Evolutionary conservation across 2,329 filamentous ascomycete species (phyloP), one percentile per base, ranked within the genome.

Genomic region (Pyrenochaeta sp.): DNA sequence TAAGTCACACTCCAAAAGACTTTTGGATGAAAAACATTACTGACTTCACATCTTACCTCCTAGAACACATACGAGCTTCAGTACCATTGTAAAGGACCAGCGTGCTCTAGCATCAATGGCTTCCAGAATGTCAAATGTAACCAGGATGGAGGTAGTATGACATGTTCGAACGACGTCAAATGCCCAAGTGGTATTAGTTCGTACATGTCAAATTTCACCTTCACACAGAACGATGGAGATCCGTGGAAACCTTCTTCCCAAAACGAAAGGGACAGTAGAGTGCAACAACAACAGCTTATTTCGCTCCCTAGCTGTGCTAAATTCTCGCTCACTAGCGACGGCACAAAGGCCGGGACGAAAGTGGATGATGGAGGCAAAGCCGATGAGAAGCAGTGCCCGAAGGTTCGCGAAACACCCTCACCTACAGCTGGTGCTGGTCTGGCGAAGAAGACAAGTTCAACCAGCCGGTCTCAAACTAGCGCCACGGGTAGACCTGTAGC

Each of bases 151-250:
- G 57, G 46, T 12, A 49, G 45, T 14, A 47, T 64, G 14, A 49
- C 48, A 44, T 68, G 66, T 41, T 67, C 62, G 18, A 68, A 63
- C 40, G 40, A 57, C 7, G 30, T 54, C 32, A 61, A 63, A 49
- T 68, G 64, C 36, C 54, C 61, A 3, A 17, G 30, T 2, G 60
- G 57, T 2, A 57, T 58, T 20, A 54, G 46, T 5, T 60, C 53
- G 3, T 66, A 62, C 40, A 48, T 56, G 15, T 66, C 66, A 7
- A 67, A 67, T 45, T 67, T 67, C 37, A 67, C 62, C 14, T 68
- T 67, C 46, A 49, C 31, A 11, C 66, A 68, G 33, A 66, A 61
- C 18, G 56, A 66, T 18, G 54, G 56, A 2, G 66, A 67, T 49
- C 56, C 54, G 3, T 51, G 60, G 47, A 61, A 45, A 18, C 64